Conservation (phyloP, 768 basidiomycete species). For the Russula sp. region DNA sequence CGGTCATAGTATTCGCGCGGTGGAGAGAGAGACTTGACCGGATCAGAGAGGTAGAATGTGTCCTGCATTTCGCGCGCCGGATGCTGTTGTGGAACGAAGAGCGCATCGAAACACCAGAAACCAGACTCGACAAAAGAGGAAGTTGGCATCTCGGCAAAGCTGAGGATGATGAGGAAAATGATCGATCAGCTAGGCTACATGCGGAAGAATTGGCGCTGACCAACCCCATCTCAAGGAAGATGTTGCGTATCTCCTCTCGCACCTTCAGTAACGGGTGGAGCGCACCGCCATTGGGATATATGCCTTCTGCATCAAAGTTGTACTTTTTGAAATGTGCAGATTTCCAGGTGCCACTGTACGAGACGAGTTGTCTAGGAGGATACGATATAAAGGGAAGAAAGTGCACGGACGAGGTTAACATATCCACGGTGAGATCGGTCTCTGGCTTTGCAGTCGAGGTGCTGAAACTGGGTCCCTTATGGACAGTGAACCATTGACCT, state of each 20-base stretch:
- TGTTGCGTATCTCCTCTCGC: conserved; percentile 92
- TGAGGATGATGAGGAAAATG: conserved; percentile 31
- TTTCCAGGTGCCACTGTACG: conserved; percentile 84
- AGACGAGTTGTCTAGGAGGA: background rate
- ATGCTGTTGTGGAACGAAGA: conserved; percentile 98
- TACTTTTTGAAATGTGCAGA: conserved; percentile 92
- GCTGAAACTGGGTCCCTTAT: conserved; percentile 80
- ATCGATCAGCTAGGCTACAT: background rate
- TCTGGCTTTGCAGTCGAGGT: conserved; percentile 89
- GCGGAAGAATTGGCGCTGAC: conserved; percentile 23
- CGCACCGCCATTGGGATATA: conserved; percentile 83
- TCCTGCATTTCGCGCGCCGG: conserved; percentile 97
- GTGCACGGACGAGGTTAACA: conserved; percentile 75
- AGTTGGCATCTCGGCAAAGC: conserved; percentile 98
- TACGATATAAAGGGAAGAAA: background rate
- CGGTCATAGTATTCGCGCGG: conserved; percentile 78
- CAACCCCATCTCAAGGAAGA: conserved; percentile 99
- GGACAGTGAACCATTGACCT: conserved; percentile 88
- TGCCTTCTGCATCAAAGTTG: conserved; percentile 96
- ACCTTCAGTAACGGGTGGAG: conserved; percentile 96
- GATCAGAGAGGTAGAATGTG: conserved; percentile 97
- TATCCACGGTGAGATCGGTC: conserved; percentile 93
- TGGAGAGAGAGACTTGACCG: conserved; percentile 64
- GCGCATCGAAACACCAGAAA: conserved; percentile 98
- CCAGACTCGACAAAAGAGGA: conserved; percentile 92